phyloP scores from a whole-genome alignment of 495 filamentous ascomycete genomes.

The Penicillium daleae region DNA sequence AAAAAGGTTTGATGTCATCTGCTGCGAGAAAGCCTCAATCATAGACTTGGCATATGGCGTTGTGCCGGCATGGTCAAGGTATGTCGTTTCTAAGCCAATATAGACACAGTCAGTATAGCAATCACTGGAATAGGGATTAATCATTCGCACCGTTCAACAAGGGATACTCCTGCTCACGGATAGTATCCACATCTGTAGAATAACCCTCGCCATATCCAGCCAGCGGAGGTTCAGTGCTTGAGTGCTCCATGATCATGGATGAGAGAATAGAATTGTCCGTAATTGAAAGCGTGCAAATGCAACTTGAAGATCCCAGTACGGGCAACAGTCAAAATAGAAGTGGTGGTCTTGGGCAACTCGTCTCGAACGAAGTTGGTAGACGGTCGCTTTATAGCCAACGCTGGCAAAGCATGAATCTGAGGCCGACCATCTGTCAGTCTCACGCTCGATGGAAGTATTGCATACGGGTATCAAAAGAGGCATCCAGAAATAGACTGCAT shows the following conservation, averaged over 20 bases:
- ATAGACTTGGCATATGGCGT: slow-evolving; percentile 81
- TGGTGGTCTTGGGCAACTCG: not conserved
- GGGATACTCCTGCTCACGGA: slow-evolving; percentile 78
- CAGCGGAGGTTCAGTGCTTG: not conserved
- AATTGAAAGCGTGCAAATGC: not conserved
- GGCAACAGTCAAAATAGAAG: not conserved
- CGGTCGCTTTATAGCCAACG: not conserved
- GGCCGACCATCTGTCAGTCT: slow-evolving; percentile 12
- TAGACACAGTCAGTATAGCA: slow-evolving; percentile 4
- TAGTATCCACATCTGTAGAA: slow-evolving; percentile 65
- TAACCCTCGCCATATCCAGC: slow-evolving; percentile 51
- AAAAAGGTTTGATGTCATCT: slow-evolving; percentile 78
- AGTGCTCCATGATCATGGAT: slow-evolving; percentile 20
- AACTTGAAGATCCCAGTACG: not conserved
- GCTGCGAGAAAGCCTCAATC: slow-evolving; percentile 73
- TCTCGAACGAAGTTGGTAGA: not conserved
- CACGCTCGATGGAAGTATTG: slow-evolving; percentile 1
- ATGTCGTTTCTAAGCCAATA: slow-evolving; percentile 65
- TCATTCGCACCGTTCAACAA: slow-evolving; percentile 68
- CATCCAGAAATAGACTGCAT: slow-evolving; percentile 20
- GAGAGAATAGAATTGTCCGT: not conserved
- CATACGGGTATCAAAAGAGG: slow-evolving; percentile 1
- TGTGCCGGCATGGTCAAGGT: slow-evolving; percentile 93
- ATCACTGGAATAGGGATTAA: not conserved
- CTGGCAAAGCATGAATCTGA: not conserved